Evolutionary conservation across 768 basidiomycete species (phyloP).

Genomic region (Amanita polypyramis): DNA sequence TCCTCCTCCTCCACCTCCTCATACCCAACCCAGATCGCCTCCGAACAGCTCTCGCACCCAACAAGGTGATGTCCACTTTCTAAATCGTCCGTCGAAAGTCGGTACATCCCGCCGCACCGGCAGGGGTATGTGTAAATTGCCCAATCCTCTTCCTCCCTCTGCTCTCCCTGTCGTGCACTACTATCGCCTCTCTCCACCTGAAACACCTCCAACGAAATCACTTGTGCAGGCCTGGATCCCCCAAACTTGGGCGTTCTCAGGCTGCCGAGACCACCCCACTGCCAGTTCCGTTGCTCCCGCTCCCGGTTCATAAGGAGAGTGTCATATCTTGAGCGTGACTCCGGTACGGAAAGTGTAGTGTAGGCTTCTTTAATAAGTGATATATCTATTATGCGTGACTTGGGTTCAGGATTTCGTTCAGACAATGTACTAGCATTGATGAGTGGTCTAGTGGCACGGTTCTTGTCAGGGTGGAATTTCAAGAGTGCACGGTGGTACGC

Average conservation of each 20-base stretch:
- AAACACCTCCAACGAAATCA: constrained; percentile 74
- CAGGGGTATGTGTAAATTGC: constrained; percentile 47
- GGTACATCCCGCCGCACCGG: constrained; percentile 65
- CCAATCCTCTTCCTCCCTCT: constrained; percentile 9
- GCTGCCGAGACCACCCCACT: neutral
- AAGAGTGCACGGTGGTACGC: constrained; percentile 63
- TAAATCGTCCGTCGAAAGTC: constrained; percentile 45
- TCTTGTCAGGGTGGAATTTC: constrained; percentile 46
- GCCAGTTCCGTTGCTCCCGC: neutral
- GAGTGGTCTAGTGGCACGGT: constrained; percentile 6
- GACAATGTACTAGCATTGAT: neutral
- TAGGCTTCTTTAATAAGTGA: constrained; percentile 61
- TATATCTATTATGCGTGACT: constrained; percentile 28
- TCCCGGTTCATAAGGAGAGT: constrained; percentile 10
- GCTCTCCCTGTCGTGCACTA: constrained; percentile 1
- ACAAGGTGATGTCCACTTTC: constrained; percentile 66
- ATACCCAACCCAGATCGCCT: constrained; percentile 81
- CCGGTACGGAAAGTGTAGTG: constrained; percentile 40
- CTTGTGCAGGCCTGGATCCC: constrained; percentile 61
- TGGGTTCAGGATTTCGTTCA: neutral
- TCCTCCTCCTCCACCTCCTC: constrained; percentile 45
- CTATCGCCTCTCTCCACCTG: constrained; percentile 16
- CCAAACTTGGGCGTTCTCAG: too few relatives aligned
- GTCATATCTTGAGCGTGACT: constrained; percentile 45
- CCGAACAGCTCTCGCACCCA: constrained; percentile 68